Percentiles rank a stretch among this genome's conserved stretches.
phyloP scores from a whole-genome alignment of 2,329 filamentous ascomycete genomes.

The Phoma sp. region DNA sequence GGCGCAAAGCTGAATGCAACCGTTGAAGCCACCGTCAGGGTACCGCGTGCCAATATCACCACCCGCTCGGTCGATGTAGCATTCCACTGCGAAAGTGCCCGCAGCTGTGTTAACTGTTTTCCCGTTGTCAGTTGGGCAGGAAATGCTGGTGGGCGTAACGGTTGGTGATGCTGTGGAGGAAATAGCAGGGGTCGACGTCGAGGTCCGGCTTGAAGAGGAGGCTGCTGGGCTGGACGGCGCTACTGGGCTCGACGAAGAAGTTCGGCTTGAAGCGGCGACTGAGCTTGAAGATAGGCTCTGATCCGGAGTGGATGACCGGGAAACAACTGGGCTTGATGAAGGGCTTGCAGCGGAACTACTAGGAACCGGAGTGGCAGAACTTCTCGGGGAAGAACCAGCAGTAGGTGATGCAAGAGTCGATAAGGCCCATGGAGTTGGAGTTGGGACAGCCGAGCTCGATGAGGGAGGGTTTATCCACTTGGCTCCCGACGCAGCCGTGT shows the following conservation, averaged over 20 bases:
- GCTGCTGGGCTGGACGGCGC: not conserved
- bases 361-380: too few species aligned
- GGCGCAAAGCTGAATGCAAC: conserved; percentile 17
- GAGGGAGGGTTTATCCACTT: not conserved
- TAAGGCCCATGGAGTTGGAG: too few species aligned
- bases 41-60: conserved; percentile 10
- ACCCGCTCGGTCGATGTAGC: conserved; percentile 16
- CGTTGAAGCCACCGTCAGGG: not conserved
- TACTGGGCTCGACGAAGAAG: not conserved
- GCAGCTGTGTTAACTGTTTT: conserved; percentile 7
- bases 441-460: too few species aligned
- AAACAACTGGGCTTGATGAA: not conserved
- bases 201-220: not conserved
- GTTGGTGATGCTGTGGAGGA: not conserved
- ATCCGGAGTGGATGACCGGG: not conserved
- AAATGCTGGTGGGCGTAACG: not conserved
- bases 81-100: conserved; percentile 23
- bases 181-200: not conserved
- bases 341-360: too few species aligned
- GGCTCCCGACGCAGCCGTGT: not conserved
- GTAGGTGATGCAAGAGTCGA: too few species aligned
- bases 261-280: too few species aligned
- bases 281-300: not conserved
- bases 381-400: too few species aligned
- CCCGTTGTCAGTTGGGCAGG: conserved; percentile 19